phyloP scores from a whole-genome alignment of 768 basidiomycete genomes.

The Boletus reticulatus region DNA sequence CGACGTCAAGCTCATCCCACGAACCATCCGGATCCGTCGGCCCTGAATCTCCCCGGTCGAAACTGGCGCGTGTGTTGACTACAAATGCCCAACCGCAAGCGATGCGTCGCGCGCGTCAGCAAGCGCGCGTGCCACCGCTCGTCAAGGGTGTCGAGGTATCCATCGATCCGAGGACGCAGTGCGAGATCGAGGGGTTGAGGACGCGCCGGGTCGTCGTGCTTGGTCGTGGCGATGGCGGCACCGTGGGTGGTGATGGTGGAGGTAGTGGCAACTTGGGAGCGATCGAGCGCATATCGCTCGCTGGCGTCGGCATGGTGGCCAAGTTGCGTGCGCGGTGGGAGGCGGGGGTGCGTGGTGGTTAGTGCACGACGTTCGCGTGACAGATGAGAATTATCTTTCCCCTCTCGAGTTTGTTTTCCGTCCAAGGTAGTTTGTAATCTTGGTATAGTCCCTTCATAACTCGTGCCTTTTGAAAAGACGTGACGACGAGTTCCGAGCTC shows the following conservation, averaged over 20 bases:
- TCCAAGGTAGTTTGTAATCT: too few relatives aligned
- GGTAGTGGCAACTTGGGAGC: not conserved
- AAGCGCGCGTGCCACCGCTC: not conserved
- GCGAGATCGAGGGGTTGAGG: conserved; percentile 9
- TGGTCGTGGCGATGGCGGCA: not conserved
- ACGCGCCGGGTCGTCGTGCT: not conserved
- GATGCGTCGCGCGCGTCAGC: not conserved
- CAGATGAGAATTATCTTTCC: too few relatives aligned
- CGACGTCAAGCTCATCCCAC: not conserved
- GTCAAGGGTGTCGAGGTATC: conserved; percentile 1
- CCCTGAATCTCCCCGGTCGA: conserved; percentile 19
- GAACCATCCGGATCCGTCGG: not conserved
- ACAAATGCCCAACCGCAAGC: not conserved
- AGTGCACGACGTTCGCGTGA: not conserved
- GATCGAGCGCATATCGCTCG: conserved; percentile 1
- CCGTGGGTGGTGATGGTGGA: not conserved
- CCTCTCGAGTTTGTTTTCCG: too few relatives aligned
- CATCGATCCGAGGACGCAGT: not conserved
- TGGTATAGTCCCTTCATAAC: too few relatives aligned
- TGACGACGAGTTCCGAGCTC: too few relatives aligned
- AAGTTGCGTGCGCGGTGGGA: conserved; percentile 24
- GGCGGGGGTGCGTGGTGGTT: not conserved
- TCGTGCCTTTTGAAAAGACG: too few relatives aligned
- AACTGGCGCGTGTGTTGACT: conserved; percentile 19
- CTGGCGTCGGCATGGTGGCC: conserved; percentile 16